Evolutionary conservation across 306 rosid species (phyloP).

Genomic region (Senna siamea): DNA sequence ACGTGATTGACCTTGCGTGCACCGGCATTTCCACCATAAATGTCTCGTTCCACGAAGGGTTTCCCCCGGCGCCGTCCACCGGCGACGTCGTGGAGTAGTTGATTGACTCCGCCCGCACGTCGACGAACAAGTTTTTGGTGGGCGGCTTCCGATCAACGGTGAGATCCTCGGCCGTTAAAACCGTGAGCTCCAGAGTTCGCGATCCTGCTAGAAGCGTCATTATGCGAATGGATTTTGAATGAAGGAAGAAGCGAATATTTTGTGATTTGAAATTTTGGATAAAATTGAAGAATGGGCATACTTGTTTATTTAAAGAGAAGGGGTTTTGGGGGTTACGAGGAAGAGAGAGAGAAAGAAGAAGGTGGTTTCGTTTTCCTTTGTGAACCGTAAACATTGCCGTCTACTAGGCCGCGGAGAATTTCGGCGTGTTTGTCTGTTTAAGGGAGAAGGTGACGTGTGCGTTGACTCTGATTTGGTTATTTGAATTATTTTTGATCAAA

Average conservation of each 20-base stretch:
- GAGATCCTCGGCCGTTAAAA: slow-evolving; percentile 53
- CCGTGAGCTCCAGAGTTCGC: slow-evolving; percentile 50
- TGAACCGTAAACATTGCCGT: too few species aligned
- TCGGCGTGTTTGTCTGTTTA: too few species aligned
- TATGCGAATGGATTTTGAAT: too few species aligned
- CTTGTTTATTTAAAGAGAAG: too few species aligned
- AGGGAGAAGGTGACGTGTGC: too few species aligned
- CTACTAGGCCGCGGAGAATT: too few species aligned
- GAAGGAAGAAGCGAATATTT: neutral
- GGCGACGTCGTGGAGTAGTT: slow-evolving; percentile 35
- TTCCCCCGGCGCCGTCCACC: slow-evolving; percentile 29
- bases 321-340: neutral
- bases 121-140: slow-evolving; percentile 44
- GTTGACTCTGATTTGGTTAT: too few species aligned
- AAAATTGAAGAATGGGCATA: neutral
- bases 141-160: slow-evolving; percentile 38
- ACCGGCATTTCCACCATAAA: slow-evolving; percentile 47
- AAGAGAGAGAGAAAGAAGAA: slow-evolving; percentile 1
- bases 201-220: neutral
- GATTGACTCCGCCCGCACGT: slow-evolving; percentile 45
- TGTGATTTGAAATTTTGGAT: neutral
- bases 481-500: too few species aligned
- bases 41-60: slow-evolving; percentile 56
- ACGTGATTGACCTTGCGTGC: slow-evolving; percentile 41
- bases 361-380: neutral